Percentiles rank a stretch among this genome's conserved stretches.
phyloP scores from a whole-genome alignment of 2,329 filamentous ascomycete genomes.

The Orbilia ellipsospora region DNA sequence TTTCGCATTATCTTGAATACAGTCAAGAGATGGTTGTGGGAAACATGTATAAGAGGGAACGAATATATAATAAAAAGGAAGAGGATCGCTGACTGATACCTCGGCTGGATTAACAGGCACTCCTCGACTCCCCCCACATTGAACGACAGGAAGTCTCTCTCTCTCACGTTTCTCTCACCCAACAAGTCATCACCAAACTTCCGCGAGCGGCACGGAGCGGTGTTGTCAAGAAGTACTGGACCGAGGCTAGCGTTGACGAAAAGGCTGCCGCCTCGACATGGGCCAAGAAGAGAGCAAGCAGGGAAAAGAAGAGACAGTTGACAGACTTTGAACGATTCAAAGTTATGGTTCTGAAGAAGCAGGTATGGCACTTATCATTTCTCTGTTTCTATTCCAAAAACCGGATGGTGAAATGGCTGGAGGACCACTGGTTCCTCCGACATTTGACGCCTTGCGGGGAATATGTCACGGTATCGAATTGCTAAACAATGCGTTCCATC shows the following conservation, averaged over 20 bases:
- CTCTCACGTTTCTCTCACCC: constrained; percentile 85
- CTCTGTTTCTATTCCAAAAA: background rate
- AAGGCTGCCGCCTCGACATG: constrained; percentile 93
- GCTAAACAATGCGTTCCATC: background rate
- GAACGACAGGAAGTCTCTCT: constrained; percentile 88
- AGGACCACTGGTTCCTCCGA: background rate
- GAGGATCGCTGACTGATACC: background rate
- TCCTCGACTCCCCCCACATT: constrained; percentile 90
- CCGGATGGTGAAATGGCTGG: background rate
- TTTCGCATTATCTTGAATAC: background rate
- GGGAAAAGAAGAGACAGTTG: constrained; percentile 85
- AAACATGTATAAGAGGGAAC: too few relatives aligned
- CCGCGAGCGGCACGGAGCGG: constrained; percentile 85
- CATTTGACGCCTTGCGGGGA: background rate
- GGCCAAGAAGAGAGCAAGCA: constrained; percentile 91
- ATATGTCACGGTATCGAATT: background rate
- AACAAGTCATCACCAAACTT: constrained; percentile 85
- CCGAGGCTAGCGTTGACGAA: constrained; percentile 87
- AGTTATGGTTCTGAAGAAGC: constrained; percentile 99
- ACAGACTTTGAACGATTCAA: constrained; percentile 99
- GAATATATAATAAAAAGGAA: too few relatives aligned
- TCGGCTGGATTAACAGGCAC: constrained; percentile 71
- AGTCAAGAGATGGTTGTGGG: too few relatives aligned
- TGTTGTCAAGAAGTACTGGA: constrained; percentile 87
- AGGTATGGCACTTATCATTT: constrained; percentile 70